These are phyloP conservation scores for Scopulariopsis brevicaulis DNA, from an alignment of 2,329 filamentous ascomycete species.

Conservation along the genomic window DNA sequence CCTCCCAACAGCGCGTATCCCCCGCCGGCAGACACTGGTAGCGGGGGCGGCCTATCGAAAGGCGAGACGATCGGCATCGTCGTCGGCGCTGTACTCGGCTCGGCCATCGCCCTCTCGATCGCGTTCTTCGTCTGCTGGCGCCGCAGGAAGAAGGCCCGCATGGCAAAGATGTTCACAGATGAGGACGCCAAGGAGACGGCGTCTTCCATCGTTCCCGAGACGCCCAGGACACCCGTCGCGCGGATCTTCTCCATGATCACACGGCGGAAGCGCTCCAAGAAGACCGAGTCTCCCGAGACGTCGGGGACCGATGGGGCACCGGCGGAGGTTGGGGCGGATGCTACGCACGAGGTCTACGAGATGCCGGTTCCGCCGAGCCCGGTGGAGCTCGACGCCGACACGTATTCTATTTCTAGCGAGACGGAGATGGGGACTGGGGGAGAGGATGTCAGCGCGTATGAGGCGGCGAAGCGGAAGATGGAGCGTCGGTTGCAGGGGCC, in stretches of 20 bases:
- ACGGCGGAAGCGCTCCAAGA: slow-evolving; percentile 20
- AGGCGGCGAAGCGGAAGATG: slow-evolving; percentile 36
- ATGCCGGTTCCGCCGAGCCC: slow-evolving; percentile 33
- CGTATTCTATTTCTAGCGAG: slow-evolving; percentile 22
- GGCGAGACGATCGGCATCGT: slow-evolving; percentile 33
- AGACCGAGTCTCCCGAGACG: slow-evolving; percentile 18
- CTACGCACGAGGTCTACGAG: slow-evolving; percentile 39
- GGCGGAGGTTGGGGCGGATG: slow-evolving; percentile 27
- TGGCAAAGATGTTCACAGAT: slow-evolving; percentile 6
- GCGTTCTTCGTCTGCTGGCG: slow-evolving; percentile 22
- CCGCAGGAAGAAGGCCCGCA: slow-evolving; percentile 14
- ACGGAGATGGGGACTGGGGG: slow-evolving; percentile 28
- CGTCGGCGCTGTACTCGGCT: slow-evolving; percentile 24
- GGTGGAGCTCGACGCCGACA: slow-evolving; percentile 36
- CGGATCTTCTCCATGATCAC: slow-evolving; percentile 32
- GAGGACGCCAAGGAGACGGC: slow-evolving; percentile 24
- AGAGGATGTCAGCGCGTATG: slow-evolving; percentile 32
- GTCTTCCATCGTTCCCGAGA: slow-evolving; percentile 19
- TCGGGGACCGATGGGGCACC: slow-evolving; percentile 3
- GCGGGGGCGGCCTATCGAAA: slow-evolving; percentile 20
- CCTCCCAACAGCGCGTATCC: slow-evolving; percentile 35
- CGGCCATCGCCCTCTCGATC: slow-evolving; percentile 17
- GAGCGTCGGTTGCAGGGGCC: slow-evolving; percentile 38
- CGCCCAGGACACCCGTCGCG: slow-evolving; percentile 21
- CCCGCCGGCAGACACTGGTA: slow-evolving; percentile 13